Evolutionary conservation across 352 stramenopile genomes (phyloP), one percentile per base, ranked within the genome.

Genomic region (Phytophthora lateralis): DNA sequence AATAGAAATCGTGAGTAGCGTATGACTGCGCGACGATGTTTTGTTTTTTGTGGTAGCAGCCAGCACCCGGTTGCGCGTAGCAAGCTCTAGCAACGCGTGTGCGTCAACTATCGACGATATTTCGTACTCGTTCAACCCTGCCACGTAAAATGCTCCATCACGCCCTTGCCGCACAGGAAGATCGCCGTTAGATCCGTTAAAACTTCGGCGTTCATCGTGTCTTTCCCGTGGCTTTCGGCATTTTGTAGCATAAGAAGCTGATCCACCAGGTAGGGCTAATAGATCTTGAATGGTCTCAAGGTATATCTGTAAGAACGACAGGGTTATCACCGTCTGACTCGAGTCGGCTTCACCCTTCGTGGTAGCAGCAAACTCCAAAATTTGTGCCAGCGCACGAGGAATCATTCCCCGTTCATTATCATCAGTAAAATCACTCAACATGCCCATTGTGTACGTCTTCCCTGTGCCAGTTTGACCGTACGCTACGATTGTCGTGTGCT

Each of bases 371-470:
- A 76, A 82, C 1, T 60, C 55, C 18, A 90, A 54, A 32, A 90
- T 71, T 48, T 92, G 78, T 5, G 62, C 37, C 12, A 90, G 41
- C 0, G 82, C 80, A 0, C 82, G 82, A n/a, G 82, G 82, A 24
- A 89, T 92, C 43, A 92, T 68, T 2, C 80, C 82, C 24, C 75
- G 64, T 14, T 82, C 68, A 4, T 52, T 39, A 5, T 78, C 47
- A 46, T 75, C 44, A 32, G 52, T 37, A 14, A 72, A 58, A 42
- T 75, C 55, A 54, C 71, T 69, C 24, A 90, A 60, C 69, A 92
- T 88, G 2, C 82, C 80, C 80, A 92, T 90, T 6, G 80, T 92
- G 63, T 89, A 90, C 24, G 80, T 88, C 60, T 92, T 92, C 24
- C 80, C 80, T 1, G 82, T 92, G 2, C 82, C 82, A 9, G 82